phyloP scores from a whole-genome alignment of 1,139 yeast genomes.

The Blastobotrys illinoisensis region DNA sequence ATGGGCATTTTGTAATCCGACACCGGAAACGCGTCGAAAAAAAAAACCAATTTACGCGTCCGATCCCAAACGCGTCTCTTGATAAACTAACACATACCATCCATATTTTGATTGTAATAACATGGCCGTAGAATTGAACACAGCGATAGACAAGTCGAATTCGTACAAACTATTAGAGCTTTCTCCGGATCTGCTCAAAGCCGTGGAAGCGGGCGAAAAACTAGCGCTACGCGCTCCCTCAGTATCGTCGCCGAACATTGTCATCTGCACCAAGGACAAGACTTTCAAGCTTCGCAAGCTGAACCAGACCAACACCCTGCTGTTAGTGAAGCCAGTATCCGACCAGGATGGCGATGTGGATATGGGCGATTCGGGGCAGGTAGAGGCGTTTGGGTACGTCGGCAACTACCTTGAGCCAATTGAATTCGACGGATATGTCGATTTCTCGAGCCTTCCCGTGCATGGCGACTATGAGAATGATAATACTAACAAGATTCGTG shows the following conservation, averaged over 20 bases:
- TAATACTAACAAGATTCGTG: neutral
- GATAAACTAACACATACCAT: too few relatives aligned
- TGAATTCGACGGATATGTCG: constrained; percentile 29
- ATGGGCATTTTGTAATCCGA: neutral
- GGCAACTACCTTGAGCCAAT: constrained; percentile 38
- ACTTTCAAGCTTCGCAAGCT: constrained; percentile 71
- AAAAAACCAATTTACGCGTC: constrained; percentile 2
- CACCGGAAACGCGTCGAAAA: neutral
- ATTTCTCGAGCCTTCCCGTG: constrained; percentile 43
- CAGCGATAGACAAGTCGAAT: constrained; percentile 23
- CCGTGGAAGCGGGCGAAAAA: constrained; percentile 36
- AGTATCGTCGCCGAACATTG: constrained; percentile 43
- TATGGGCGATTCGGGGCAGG: constrained; percentile 29
- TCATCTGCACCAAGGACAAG: constrained; percentile 51
- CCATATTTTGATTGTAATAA: neutral
- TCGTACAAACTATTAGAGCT: constrained; percentile 57
- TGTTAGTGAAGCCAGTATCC: constrained; percentile 42
- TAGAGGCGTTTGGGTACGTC: constrained; percentile 39
- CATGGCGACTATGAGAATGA: constrained; percentile 38
- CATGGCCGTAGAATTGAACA: constrained; percentile 21
- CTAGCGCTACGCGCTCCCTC: constrained; percentile 44
- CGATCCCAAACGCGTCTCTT: neutral
- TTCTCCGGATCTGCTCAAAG: constrained; percentile 46
- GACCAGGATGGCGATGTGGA: constrained; percentile 18
- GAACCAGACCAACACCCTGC: constrained; percentile 79